Evolutionary conservation across 2,329 filamentous ascomycete genomes (phyloP).

Genomic region (Cordyceps fumosorosea): DNA sequence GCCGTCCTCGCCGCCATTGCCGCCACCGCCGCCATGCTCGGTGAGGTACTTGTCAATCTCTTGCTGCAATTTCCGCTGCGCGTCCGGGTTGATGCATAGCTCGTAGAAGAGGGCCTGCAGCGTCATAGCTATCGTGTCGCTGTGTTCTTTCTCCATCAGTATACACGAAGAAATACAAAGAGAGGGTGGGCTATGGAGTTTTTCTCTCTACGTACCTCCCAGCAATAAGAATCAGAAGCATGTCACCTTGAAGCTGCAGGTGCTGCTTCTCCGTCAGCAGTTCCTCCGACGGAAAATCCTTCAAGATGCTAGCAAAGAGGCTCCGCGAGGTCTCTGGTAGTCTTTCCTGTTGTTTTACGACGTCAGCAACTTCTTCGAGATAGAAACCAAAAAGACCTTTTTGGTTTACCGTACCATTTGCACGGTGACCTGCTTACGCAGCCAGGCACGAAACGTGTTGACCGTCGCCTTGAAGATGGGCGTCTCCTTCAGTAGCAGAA

Average conservation of each 20-base stretch:
- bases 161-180: neutral
- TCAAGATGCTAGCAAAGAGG: constrained; percentile 26
- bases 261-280: constrained; percentile 19
- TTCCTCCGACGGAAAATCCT: constrained; percentile 19
- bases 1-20: neutral
- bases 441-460: neutral
- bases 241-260: constrained; percentile 23
- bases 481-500: neutral
- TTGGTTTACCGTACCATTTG: neutral
- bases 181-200: too few relatives aligned
- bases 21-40: neutral
- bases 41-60: constrained; percentile 25
- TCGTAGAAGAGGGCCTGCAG: constrained; percentile 28
- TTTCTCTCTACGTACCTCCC: constrained; percentile 21
- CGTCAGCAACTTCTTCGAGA: neutral
- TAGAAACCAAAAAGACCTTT: too few relatives aligned
- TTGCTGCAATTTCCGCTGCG: constrained; percentile 32
- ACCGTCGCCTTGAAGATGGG: neutral
- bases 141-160: neutral
- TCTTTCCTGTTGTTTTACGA: neutral
- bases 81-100: constrained; percentile 29
- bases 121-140: constrained; percentile 29
- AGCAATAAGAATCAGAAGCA: constrained; percentile 25
- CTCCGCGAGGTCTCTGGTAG: neutral
- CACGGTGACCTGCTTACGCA: neutral